Evolutionary conservation across 2,329 filamentous ascomycete species (phyloP), one percentile per base, ranked within the genome.

Genomic region (Escovopsis sp.): DNA sequence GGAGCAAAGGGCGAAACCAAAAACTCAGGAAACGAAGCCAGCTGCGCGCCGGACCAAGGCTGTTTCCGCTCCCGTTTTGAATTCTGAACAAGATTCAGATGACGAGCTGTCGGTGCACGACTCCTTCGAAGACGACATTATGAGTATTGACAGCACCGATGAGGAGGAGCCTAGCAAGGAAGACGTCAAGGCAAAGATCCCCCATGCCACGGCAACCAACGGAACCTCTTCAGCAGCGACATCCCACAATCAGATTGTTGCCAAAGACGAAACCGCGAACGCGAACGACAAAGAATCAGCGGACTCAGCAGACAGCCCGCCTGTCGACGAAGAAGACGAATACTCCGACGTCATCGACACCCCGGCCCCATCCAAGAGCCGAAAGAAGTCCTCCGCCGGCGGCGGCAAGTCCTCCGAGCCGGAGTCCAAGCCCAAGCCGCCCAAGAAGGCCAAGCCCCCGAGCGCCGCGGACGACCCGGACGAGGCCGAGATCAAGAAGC

Each of bases 401-500:
- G 21, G 6, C 21, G 10, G 6, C 21, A 6, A 5, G 21, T 23
- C 21, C 6, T 23, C 21, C 21, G 10, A 23, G 11, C 10, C 21
- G 6, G 10, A 23, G 11, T 44, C 39, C 14, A 58, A 56, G 32
- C 27, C 42, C 26, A 52, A 50, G 26, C 30, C 43, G 5, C 21
- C 49, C 25, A 60, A 56, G 33, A 54, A 48, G 40, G 55, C 58
- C 34, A 14, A 31, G 9, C 28, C 49, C 15, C 40, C 46, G 7
- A 27, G 49, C 15, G 40, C 46, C 7, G 34, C 55, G 3, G 50
- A 59, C 14, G 52, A 85, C 42, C 72, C 79, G 0, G 71, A 86
- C 40, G 74, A 84, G 39, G 76, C 72, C 4, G 82, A 93, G 53
- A 80, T 94, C 52, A 96, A 94, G 56, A 80, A 77, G 33, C 65